These are phyloP conservation scores for Pyrenochaeta sp. DNA, from an alignment of 2,329 filamentous ascomycete genomes.

Conservation along the genomic window DNA sequence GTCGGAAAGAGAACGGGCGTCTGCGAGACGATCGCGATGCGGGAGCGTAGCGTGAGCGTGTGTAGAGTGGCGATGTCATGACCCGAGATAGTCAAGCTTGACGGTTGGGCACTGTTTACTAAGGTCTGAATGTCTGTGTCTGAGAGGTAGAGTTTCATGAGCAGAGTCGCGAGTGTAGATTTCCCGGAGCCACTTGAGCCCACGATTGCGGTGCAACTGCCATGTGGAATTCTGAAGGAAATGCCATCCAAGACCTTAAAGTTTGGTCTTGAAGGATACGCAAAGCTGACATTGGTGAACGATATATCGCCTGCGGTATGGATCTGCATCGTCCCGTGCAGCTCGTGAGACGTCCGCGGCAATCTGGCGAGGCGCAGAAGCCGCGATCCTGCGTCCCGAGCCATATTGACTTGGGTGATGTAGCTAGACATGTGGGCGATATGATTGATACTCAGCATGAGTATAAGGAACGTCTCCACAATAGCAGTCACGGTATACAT, in stretches of 20 bases:
- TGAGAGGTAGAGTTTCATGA: constrained; percentile 79
- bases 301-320: constrained; percentile 60
- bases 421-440: constrained; percentile 73
- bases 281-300: constrained; percentile 72
- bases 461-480: constrained; percentile 78
- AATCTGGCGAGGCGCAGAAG: constrained; percentile 75
- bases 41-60: constrained; percentile 65
- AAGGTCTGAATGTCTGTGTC: no score
- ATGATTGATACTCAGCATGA: constrained; percentile 83
- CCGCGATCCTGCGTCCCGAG: constrained; percentile 74
- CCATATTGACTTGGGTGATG: constrained; percentile 81
- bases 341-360: constrained; percentile 65
- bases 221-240: constrained; percentile 68
- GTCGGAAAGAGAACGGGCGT: constrained; percentile 78
- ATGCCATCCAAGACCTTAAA: constrained; percentile 67
- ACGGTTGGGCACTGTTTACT: constrained; percentile 5
- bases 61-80: constrained; percentile 66
- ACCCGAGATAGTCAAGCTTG: constrained; percentile 65
- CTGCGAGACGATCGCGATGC: constrained; percentile 74
- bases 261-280: constrained; percentile 68
- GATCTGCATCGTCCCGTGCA: constrained; percentile 56
- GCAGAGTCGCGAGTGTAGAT: constrained; percentile 78
- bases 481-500: constrained; percentile 64
- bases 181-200: constrained; percentile 91
- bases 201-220: constrained; percentile 78